A percentile compares a stretch with the other conserved stretches of the same genome.
Evolutionary conservation across 371 early-diverging fungal species (phyloP).

Genomic region (Mucor lusitanicus): DNA sequence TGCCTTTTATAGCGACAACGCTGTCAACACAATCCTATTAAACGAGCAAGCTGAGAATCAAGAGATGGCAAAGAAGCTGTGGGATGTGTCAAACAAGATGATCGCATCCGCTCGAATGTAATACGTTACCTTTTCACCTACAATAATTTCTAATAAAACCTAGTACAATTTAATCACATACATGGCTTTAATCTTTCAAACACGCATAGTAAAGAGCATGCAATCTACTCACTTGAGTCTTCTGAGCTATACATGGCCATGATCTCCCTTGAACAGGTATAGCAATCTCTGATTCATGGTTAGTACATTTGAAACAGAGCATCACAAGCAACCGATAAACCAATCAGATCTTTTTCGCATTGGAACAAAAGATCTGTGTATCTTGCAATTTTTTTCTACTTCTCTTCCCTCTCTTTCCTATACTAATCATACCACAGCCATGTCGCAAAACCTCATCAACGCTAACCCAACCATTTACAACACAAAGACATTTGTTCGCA

Average conservation of each 20-base stretch:
- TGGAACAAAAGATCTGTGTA: not conserved
- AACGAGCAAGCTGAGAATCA: not conserved
- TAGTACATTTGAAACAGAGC: not conserved
- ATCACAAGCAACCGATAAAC: not conserved
- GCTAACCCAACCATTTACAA: conserved; percentile 85
- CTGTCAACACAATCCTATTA: not conserved
- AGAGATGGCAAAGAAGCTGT: not conserved
- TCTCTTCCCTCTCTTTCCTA: not conserved
- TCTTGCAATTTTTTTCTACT: not conserved
- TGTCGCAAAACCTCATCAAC: conserved; percentile 66
- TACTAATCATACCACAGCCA: conserved; percentile 1
- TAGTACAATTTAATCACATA: too few relatives aligned
- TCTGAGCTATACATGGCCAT: not conserved
- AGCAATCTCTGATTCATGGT: not conserved
- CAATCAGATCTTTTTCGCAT: not conserved
- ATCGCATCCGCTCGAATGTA: not conserved
- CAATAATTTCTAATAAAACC: not conserved
- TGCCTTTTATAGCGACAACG: not conserved
- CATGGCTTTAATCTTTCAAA: not conserved
- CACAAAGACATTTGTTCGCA: conserved; percentile 51
- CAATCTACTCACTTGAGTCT: not conserved
- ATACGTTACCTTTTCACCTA: not conserved
- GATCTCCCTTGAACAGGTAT: not conserved
- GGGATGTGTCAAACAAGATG: not conserved
- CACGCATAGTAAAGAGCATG: not conserved